Percentiles rank a stretch among this genome's conserved stretches.
phyloP scores from a whole-genome alignment of 2,329 filamentous ascomycete species.

The Rhinocladiella similis region DNA sequence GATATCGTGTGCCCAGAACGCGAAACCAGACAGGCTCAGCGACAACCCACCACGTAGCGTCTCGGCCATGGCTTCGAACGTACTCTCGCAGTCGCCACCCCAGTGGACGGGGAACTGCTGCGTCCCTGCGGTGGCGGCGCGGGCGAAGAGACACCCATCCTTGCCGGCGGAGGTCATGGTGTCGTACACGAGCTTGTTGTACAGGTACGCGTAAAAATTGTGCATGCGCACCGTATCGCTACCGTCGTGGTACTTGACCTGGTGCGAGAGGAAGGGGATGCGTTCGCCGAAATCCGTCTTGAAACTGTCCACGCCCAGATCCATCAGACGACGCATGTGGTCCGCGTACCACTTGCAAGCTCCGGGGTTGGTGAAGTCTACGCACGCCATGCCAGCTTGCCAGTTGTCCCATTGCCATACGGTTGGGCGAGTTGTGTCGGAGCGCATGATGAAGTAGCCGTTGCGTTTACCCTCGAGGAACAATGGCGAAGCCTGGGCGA shows the following conservation, averaged over 20 bases:
- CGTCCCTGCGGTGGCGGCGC: conserved; percentile 66
- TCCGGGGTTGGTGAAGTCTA: conserved; percentile 73
- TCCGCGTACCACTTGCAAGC: conserved; percentile 65
- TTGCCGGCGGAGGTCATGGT: conserved; percentile 47
- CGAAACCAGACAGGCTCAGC: conserved; percentile 64
- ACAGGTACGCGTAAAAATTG: conserved; percentile 74
- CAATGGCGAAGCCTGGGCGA: conserved; percentile 67
- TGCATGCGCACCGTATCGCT: conserved; percentile 68
- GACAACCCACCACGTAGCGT: conserved; percentile 66
- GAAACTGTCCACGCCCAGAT: conserved; percentile 69
- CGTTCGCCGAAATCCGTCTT: conserved; percentile 78
- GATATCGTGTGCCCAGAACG: conserved; percentile 71
- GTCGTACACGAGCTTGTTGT: conserved; percentile 70
- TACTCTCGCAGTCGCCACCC: conserved; percentile 75
- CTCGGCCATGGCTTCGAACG: conserved; percentile 71
- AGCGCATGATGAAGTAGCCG: conserved; percentile 69
- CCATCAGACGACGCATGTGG: conserved; percentile 64
- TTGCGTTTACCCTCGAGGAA: conserved; percentile 63
- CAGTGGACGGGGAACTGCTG: conserved; percentile 70
- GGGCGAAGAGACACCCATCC: conserved; percentile 65
- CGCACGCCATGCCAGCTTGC: conserved; percentile 74
- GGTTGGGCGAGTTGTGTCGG: conserved; percentile 56
- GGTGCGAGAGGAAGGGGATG: conserved; percentile 55
- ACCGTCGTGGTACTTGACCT: conserved; percentile 65
- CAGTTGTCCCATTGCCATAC: conserved; percentile 76